Evolutionary conservation across 2,329 filamentous ascomycete genomes (phyloP), one percentile per base, ranked within the genome.

Genomic region (Chalaropsis thielavioides): DNA sequence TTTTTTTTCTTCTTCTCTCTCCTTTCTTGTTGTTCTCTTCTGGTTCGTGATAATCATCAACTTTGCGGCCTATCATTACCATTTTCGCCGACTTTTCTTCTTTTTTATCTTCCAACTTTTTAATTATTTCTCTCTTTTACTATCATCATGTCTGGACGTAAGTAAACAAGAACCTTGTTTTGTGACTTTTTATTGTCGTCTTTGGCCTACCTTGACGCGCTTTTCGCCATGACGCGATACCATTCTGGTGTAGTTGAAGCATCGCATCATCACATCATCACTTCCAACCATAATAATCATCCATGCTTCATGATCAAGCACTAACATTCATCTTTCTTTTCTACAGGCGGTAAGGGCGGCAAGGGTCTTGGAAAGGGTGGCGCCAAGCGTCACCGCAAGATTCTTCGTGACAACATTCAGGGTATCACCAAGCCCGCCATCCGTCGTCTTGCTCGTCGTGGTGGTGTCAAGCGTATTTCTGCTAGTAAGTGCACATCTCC

Each of bases 401-500:
- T 96, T 83, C 85, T 96, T 79, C 90, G 92, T 80, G 92, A 96
- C 88, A 96, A 96, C 89, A 96, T 96, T 76, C 92, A 96, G 83
- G 92, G 92, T 81, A 96, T 96, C 76, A 96, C 92, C 76, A 96
- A 96, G 89, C 92, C 92, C 74, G 92, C 92, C 74, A 96, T 96
- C 80, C 88, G 92, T 75, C 92, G 92, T 95, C 91, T 96, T 77
- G 92, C 92, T 71, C 92, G 92, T 81, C 91, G 92, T 94, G 92
- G 92, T 79, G 92, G 92, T 92, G 92, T 96, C 84, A 96, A 96
- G 90, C 92, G 92, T 95, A 96, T 96, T 75, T 96, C 91, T 74
- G 92, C 92, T 76, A 95, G 61, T 66, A 62, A 63, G 64, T 63
- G 1, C 59, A 4, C 0, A 17, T 22, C 24, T 22, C 15, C 2